Conservation (phyloP, 2,329 filamentous ascomycete species). For the Fusarium coicis region DNA sequence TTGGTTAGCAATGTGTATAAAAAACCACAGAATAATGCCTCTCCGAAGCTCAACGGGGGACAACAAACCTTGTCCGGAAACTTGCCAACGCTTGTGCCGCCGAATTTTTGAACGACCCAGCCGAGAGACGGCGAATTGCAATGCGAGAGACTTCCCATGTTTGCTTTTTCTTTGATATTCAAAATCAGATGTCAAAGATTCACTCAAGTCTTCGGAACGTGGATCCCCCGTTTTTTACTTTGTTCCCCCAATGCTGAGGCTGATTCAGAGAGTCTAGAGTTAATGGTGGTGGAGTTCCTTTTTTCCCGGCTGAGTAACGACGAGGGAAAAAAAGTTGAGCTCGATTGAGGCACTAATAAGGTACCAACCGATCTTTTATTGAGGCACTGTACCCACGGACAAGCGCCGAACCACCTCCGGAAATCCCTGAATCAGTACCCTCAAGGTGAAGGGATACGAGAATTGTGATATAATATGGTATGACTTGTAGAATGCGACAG, state of each 20-base stretch:
- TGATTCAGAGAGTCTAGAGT: not conserved
- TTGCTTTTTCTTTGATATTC: not conserved
- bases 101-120: constrained; percentile 96
- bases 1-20: constrained; percentile 10
- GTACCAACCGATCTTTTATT: not conserved
- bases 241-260: not conserved
- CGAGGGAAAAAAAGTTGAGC: constrained; percentile 24
- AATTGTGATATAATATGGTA: not conserved
- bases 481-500: not conserved
- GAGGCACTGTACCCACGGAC: constrained; percentile 26
- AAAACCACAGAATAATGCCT: constrained; percentile 8
- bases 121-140: constrained; percentile 56
- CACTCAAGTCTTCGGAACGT: not conserved
- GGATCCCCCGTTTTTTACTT: not conserved
- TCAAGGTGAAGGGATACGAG: not conserved
- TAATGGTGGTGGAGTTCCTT: constrained; percentile 27
- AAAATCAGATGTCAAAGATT: not conserved
- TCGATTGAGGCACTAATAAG: constrained; percentile 33
- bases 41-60: constrained; percentile 18
- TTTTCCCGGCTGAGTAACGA: constrained; percentile 42
- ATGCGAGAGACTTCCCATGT: constrained; percentile 49
- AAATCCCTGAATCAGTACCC: constrained; percentile 7
- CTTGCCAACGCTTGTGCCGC: constrained; percentile 95
- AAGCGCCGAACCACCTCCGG: constrained; percentile 31
- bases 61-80: constrained; percentile 76